Evolutionary conservation across 371 early-diverging fungal species (phyloP), one percentile per base, ranked within the genome.

Genomic region (Mucor racemosus): DNA sequence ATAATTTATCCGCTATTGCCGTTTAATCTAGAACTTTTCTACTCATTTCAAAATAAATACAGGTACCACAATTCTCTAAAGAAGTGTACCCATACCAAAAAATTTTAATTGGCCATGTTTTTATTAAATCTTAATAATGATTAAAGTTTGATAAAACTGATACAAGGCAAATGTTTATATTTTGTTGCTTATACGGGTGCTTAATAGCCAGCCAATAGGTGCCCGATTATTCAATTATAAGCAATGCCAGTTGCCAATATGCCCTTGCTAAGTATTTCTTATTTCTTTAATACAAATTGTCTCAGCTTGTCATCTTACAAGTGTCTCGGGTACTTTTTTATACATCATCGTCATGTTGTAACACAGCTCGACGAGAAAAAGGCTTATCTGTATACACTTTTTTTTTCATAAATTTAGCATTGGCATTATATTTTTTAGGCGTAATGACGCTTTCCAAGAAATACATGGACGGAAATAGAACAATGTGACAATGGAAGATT

Each of bases 1-100:
- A 50, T 50, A 11, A 50, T 50, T 50, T 50, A 21, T 21, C 50
- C 50, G 38, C 11, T 38, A 38, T 26, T 26, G 4, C 7, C 11
- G 50, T 50, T 21, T 50, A 50, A 50, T 50, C 50, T 44, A 44
- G 44, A 44, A 44, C 44, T 15, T 44, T 14, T 42, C 44, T 44
- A 6, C 17, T 44, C 44, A 44, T 44, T 17, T 44, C 44, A 44
- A n/a, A 17, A 17, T 44, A 44, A 44, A 44, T n/a, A 42, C 44
- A 44, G n/a, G 44, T 44, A 44, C 44, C 44, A 44, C 44, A n/a
- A n/a, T n/a, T n/a, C n/a, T n/a, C n/a, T n/a, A n/a, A n/a, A n/a
- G n/a, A n/a, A n/a, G n/a, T n/a, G n/a, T n/a, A n/a, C n/a, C n/a
- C n/a, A 44, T 15, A 7, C 17, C n/a, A n/a, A 5, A 42, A 3